Percentiles rank a stretch among this genome's conserved stretches.
phyloP scores from a whole-genome alignment of 805 yeast genomes.

The Hanseniaspora pseudoguilliermondii region DNA sequence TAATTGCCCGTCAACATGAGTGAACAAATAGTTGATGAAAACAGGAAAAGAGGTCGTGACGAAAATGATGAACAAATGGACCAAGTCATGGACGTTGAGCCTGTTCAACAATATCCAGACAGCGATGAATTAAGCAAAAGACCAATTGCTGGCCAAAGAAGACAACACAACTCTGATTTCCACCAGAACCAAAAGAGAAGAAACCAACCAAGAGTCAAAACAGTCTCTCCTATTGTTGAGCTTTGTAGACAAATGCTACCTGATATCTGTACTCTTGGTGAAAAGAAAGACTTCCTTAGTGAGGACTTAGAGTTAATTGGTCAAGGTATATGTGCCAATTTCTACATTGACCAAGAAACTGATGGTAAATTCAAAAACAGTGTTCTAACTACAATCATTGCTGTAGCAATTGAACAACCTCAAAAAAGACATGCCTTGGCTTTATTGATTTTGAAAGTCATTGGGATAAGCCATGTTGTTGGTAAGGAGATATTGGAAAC shows the following conservation, averaged over 20 bases:
- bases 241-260: slow-evolving; percentile 37
- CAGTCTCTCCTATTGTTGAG: slow-evolving; percentile 23
- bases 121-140: background rate
- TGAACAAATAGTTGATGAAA: background rate
- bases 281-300: slow-evolving; percentile 38
- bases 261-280: slow-evolving; percentile 49
- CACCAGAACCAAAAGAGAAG: slow-evolving; percentile 11
- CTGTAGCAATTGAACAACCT: slow-evolving; percentile 76
- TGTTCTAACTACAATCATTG: slow-evolving; percentile 49
- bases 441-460: slow-evolving; percentile 52
- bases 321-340: slow-evolving; percentile 51
- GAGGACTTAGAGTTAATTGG: slow-evolving; percentile 55
- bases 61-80: slow-evolving; percentile 5
- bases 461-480: slow-evolving; percentile 48
- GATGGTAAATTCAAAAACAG: slow-evolving; percentile 38
- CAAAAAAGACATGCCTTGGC: slow-evolving; percentile 70
- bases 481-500: slow-evolving; percentile 60
- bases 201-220: slow-evolving; percentile 8
- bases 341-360: slow-evolving; percentile 36
- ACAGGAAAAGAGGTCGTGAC: slow-evolving; percentile 10
- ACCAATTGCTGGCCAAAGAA: slow-evolving; percentile 9
- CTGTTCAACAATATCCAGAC: background rate
- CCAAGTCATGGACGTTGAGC: slow-evolving; percentile 3
- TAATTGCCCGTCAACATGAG: background rate
- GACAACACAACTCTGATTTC: background rate